Base-by-base conservation (phyloP, 164 flowering plant species). In the Vitis amurensis region DNA sequence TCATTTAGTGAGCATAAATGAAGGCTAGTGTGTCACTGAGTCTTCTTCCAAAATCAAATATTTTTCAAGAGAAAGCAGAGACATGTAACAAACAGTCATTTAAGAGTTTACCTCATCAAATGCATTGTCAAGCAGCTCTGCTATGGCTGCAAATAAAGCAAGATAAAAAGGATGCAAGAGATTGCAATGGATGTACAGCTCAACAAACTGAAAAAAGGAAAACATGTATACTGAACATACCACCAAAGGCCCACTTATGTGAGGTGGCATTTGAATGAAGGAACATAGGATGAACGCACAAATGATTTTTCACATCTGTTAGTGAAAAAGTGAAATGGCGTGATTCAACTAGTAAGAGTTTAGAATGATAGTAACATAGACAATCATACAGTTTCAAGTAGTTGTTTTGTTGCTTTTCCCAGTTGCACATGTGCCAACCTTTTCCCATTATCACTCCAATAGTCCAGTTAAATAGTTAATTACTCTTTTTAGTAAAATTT, bases 211-310 rank as follows among this genome's bases (percentile, higher is more conserved):
- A 57, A 57, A 16, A 57, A 57, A 57, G 1, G 10, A n/a, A 57
- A 16, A 57, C 59, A 17, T 17, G 31, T 55, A 55, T 52, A 56
- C 30, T 13, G 27, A 19, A 59, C 61, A 59, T 59, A 59, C 61
- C 61, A 23, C 61, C 61, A 27, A 59, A 59, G 14, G 9, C 61
- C 61, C 61, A 59, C 61, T 59, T 59, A 59, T 59, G 61, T 3
- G 61, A 59, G 27, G 61, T 59, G 15, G 61, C 61, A 59, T 59
- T 59, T 23, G 61, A 59, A 11, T 59, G 61, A 27, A 59, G 61
- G 61, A 59, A 59, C 68, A 78, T 85, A 50, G 61, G 61, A 23
- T 59, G 61, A 59, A 59, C 29, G 27, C 37, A 37, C 27, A 59
- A 23, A 59, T 59, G 9, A 27, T 59, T 59, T 59, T 59, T 59